Base-by-base conservation (phyloP, 768 basidiomycete genomes). In the Hypholoma sublateritium region DNA sequence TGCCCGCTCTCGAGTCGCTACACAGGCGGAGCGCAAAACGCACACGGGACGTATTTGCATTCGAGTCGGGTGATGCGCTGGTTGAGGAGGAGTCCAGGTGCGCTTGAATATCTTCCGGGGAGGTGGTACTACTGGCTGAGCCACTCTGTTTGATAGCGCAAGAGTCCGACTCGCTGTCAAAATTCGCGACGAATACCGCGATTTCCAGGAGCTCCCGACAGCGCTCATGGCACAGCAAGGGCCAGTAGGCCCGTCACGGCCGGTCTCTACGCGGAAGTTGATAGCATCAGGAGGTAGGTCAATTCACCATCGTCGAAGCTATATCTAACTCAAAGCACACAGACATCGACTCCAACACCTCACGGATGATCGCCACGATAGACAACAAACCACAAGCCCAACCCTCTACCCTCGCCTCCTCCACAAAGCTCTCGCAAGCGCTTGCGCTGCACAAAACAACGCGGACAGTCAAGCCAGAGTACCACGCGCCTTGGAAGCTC, bases 401-500 rank as follows among this genome's bases (percentile, higher is more conserved):
- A 60, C 84, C 84, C 0, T 91, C 92, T 4, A 88, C 90, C 0
- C 88, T 93, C 62, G 67, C 80, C 4, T 85, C 88, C 0, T 75
- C 81, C 0, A 70, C 76, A 42, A 82, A 81, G 50, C 83, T 99
- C 49, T 91, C 93, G n/a, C 87, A 93, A 65, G 94, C 95, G 0
- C 85, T 99, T 49, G 85, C 87, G 50, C 82, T 93, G 16, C 93
- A 96, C 75, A 98, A 98, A 75, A 95, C 95, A 32, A 91, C 89
- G 3, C 85, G 95, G 34, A 94, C 91, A 7, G 84, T 98, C 67
- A 97, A 98, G 71, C 97, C 97, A 6, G 91, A 89, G 12, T 98
- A 94, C 68, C 97, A 99, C 65, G 84, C 97, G 5, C 90, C 87
- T 61, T 98, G 96, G 97, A 97, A 97, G 71, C 87, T 99, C 49